Evolutionary conservation across 345 rosid genomes (phyloP).

Genomic region (Clausena lansium): DNA sequence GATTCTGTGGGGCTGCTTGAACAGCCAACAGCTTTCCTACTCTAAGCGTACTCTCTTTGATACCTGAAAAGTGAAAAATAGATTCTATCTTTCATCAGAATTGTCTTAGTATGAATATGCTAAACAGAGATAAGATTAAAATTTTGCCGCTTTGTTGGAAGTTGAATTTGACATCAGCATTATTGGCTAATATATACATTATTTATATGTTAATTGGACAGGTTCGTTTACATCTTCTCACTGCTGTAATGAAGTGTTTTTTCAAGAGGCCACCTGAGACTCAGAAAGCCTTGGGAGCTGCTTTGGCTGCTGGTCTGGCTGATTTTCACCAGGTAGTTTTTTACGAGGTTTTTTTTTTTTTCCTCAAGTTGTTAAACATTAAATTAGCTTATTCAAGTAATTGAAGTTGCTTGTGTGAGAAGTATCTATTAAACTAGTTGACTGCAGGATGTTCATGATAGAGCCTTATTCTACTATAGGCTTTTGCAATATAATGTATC

Average conservation of each 20-base stretch:
- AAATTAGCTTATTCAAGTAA: neutral
- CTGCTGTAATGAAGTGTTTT: slow-evolving; percentile 94
- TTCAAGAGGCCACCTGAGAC: slow-evolving; percentile 97
- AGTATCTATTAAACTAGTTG: slow-evolving; percentile 21
- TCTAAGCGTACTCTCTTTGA: neutral
- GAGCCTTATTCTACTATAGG: slow-evolving; percentile 97
- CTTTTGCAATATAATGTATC: slow-evolving; percentile 73
- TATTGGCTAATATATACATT: slow-evolving; percentile 9
- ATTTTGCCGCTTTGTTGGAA: neutral
- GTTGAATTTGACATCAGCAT: slow-evolving; percentile 12
- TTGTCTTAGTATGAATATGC: neutral
- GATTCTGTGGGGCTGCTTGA: neutral
- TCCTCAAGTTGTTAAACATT: neutral
- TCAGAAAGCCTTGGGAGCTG: slow-evolving; percentile 83
- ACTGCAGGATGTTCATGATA: slow-evolving; percentile 95
- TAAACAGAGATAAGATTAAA: neutral
- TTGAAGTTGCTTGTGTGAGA: slow-evolving; percentile 8
- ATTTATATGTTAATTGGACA: slow-evolving; percentile 33
- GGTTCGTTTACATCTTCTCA: slow-evolving; percentile 96
- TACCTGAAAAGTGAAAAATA: neutral
- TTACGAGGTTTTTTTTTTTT: neutral
- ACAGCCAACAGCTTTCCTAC: neutral
- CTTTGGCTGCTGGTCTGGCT: slow-evolving; percentile 80
- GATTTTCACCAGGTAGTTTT: slow-evolving; percentile 81
- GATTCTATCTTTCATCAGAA: neutral